Base-by-base conservation (phyloP, 768 basidiomycete species). In the Amylocystis lapponica region DNA sequence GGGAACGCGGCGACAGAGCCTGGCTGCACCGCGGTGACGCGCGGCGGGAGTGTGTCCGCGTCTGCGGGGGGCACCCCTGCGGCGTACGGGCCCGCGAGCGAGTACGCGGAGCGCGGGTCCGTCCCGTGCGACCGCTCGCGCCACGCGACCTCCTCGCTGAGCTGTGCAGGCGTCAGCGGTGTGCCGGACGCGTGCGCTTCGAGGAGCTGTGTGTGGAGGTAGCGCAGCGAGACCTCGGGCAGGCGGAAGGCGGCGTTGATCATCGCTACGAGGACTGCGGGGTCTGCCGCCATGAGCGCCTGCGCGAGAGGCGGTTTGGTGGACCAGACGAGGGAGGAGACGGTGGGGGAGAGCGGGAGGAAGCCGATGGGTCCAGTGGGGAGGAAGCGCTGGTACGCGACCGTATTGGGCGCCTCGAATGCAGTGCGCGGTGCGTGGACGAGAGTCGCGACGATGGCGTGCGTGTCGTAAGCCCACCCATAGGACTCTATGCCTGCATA, bases 321-420 rank as follows among this genome's bases (percentile, higher is more conserved):
- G 16, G 91, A 94, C 96, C 96, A 98, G 5, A 97, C 96, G 38
- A 98, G 72, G 3, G 94, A 93, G 9, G 92, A 89, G 2, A 70
- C 68, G 0, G 81, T 84, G 0, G 78, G 66, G 1, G 84, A 84
- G 32, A 97, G 74, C 0, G 95, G 96, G 17, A 98, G 75, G 69
- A 96, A 98, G 0, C 94, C 94, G 32, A 98, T 84, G 2, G 95
- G 95, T 0, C 96, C 95, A 4, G 92, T 92, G 2, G 93, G 86
- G 16, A 98, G 76, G 70, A 97, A 97, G 17, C 94, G 75, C 61
- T 98, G 96, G 64, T 86, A 98, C 0, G 91, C 94, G 0, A 82
- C 88, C 5, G 77, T 80, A 55, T 89, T 90, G 9, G 76, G 76
- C 8, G 66, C 66, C 57, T 82, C 74, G 53, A 79, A 79, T 23